Evolutionary conservation across 305 asterid species (phyloP).

Genomic region (Fraxinus velutina): DNA sequence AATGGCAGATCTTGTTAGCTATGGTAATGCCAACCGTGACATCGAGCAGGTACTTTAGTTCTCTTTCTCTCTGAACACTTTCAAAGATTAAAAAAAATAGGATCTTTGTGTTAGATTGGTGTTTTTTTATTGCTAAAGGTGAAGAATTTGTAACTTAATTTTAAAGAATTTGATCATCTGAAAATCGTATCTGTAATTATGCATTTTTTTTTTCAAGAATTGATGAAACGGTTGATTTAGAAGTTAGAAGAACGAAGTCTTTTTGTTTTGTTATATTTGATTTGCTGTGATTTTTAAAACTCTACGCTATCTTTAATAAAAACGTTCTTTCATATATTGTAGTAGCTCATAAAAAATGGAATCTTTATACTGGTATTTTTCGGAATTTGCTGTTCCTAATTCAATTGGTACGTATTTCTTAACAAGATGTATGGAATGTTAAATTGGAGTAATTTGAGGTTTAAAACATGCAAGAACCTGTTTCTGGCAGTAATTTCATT

Average conservation of each 20-base stretch:
- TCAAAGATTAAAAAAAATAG: background rate
- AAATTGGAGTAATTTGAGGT: background rate
- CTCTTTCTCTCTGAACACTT: constrained; percentile 11
- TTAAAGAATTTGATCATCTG: background rate
- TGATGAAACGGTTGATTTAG: constrained; percentile 11
- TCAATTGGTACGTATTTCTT: constrained; percentile 7
- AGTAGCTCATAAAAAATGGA: background rate
- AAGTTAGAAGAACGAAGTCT: constrained; percentile 24
- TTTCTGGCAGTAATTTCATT: constrained; percentile 8
- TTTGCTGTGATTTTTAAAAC: constrained; percentile 1
- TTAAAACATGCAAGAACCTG: background rate
- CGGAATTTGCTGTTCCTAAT: background rate
- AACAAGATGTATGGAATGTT: constrained; percentile 1
- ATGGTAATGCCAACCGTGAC: constrained; percentile 80
- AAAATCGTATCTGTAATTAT: background rate
- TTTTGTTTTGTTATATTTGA: background rate
- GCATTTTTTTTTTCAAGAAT: constrained; percentile 1
- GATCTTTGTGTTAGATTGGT: constrained; percentile 1
- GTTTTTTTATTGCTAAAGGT: background rate
- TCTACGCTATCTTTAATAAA: constrained; percentile 6
- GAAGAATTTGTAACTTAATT: background rate
- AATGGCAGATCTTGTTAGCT: constrained; percentile 94
- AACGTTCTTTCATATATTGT: constrained; percentile 3
- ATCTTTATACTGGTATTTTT: background rate
- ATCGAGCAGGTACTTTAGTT: constrained; percentile 64